Evolutionary conservation across 768 basidiomycete species (phyloP).

Genomic region (Daedaleopsis sinensis): DNA sequence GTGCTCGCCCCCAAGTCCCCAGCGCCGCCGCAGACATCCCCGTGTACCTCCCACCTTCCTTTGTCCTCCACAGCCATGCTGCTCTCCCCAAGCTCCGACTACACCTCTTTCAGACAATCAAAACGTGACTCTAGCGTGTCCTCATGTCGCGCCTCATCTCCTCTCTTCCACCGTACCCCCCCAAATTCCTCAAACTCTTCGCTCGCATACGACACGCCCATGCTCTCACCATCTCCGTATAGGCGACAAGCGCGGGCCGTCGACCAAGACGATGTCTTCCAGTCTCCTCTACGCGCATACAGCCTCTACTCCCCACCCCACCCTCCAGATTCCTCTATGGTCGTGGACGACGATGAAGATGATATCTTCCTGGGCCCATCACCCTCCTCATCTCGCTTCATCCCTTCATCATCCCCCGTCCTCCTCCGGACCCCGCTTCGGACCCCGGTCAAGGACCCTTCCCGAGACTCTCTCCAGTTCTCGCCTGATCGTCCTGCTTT

Average conservation of each 20-base stretch:
- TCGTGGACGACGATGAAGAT: slow-evolving; percentile 44
- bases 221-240: slow-evolving; percentile 69
- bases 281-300: slow-evolving; percentile 43
- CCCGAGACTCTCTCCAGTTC: slow-evolving; percentile 28
- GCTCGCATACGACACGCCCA: slow-evolving; percentile 53
- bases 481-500: slow-evolving; percentile 45
- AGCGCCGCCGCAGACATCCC: neutral
- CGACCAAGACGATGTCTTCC: slow-evolving; percentile 55
- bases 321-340: slow-evolving; percentile 44
- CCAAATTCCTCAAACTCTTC: slow-evolving; percentile 31
- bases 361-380: slow-evolving; percentile 57
- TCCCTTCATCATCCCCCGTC: slow-evolving; percentile 46
- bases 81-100: slow-evolving; percentile 37
- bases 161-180: slow-evolving; percentile 35
- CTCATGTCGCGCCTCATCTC: slow-evolving; percentile 29
- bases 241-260: slow-evolving; percentile 46
- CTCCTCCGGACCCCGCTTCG: slow-evolving; percentile 62
- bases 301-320: slow-evolving; percentile 32
- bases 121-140: slow-evolving; percentile 37
- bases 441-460: slow-evolving; percentile 61
- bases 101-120: slow-evolving; percentile 37
- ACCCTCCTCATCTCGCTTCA: slow-evolving; percentile 42
- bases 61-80: slow-evolving; percentile 32
- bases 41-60: slow-evolving; percentile 24
- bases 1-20: neutral